Base-by-base conservation (phyloP, 164 flowering plant genomes). In the Dillenia turbinata region DNA sequence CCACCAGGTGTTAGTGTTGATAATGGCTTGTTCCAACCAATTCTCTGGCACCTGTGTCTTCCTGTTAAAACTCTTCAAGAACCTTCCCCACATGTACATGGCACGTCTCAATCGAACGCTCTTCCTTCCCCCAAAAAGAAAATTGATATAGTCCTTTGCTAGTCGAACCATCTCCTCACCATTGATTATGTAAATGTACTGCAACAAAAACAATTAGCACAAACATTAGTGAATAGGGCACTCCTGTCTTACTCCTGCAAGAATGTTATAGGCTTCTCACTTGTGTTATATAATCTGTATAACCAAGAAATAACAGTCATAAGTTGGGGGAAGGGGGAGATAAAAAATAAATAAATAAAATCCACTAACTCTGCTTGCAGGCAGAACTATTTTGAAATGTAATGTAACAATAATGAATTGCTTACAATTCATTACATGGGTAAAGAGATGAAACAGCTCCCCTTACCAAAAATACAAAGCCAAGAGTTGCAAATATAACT, bases 401-500 rank as follows among this genome's bases (percentile, higher is more conserved):
- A 33, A 33, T 33, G 5, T 4, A 33, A 33, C 40, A 33, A 33
- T 4, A 33, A 33, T 33, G 40, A 33, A 33, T 33, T 33, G 40
- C 40, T 33, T 33, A 5, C 40, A 33, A 33, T 33, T 33, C 40
- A 33, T 33, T 33, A 33, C 40, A 33, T 5, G 40, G 40, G 5
- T 33, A 33, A 33, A 8, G 17, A 26, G 52, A 12, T 44, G 40
- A 54, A 12, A 54, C 12, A 24, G 6, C 13, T 7, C 59, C 19
- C 8, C 9, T 62, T 84, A 88, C 97, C 90, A 89, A 52, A 72
- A 83, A 75, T 58, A 86, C 64, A 52, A 92, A 74, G 54, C 81
- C 92, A 48, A 72, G 1, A 33, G 88, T 84, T 54, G 94, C 97
- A 50, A 89, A 69, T 50, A 83, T 19, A 60, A 83, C 92, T 87